A percentile compares a stretch with the other conserved stretches of the same genome.
These are phyloP conservation scores for Trichoderma orchidacearum DNA, from an alignment of 495 filamentous ascomycete species.

Conservation along the genomic window DNA sequence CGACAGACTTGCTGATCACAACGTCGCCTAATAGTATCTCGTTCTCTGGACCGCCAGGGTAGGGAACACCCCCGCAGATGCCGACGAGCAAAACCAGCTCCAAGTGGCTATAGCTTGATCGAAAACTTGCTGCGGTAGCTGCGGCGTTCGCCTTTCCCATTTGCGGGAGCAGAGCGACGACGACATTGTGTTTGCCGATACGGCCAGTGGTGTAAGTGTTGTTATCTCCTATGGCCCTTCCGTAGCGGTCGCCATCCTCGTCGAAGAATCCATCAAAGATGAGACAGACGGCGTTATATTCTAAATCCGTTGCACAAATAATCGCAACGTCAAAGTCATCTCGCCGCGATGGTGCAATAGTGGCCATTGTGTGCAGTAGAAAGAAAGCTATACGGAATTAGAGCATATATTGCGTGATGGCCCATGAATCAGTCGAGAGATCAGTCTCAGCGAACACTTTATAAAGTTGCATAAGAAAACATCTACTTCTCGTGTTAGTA, in stretches of 20 bases:
- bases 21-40: constrained; percentile 22
- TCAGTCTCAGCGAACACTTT: no score
- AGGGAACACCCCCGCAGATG: constrained; percentile 20
- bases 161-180: constrained; percentile 17
- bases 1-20: constrained; percentile 17
- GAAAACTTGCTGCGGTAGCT: constrained; percentile 9
- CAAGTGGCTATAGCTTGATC: constrained; percentile 9
- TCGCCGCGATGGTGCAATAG: not conserved
- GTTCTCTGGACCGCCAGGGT: not conserved
- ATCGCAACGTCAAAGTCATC: not conserved
- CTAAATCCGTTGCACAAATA: not conserved
- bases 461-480: no score
- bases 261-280: not conserved
- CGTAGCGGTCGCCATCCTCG: not conserved
- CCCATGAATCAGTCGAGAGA: no score
- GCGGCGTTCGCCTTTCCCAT: constrained; percentile 16
- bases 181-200: constrained; percentile 17
- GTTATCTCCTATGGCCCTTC: constrained; percentile 2
- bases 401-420: no score
- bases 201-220: constrained; percentile 21
- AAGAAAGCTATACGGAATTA: no score
- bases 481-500: no score
- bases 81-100: constrained; percentile 19
- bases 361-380: no score
- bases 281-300: not conserved